Conservation (phyloP, 1,139 yeast genomes). For the Lodderomyces oxycetoniae region DNA sequence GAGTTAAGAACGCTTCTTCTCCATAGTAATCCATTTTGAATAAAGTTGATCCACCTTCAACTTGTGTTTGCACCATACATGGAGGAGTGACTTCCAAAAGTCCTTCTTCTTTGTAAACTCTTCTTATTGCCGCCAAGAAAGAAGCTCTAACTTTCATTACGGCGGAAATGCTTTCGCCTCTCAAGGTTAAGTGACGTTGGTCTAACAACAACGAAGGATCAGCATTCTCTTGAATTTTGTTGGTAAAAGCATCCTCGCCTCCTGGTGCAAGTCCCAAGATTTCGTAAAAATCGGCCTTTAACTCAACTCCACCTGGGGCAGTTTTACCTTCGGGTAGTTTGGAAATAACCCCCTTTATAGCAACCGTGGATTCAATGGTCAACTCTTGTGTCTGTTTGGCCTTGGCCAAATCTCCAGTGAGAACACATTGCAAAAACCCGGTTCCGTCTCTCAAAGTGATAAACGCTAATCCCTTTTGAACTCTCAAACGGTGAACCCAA, state of each 20-base stretch:
- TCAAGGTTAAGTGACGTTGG: slow-evolving; percentile 87
- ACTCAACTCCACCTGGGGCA: slow-evolving; percentile 98
- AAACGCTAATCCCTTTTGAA: slow-evolving; percentile 89
- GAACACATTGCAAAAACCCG: slow-evolving; percentile 83
- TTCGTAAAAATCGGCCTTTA: slow-evolving; percentile 83
- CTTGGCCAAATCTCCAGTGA: slow-evolving; percentile 86
- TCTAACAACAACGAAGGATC: slow-evolving; percentile 91
- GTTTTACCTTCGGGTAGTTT: slow-evolving; percentile 92
- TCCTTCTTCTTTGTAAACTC: slow-evolving; percentile 70
- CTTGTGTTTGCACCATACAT: slow-evolving; percentile 99
- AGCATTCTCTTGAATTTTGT: slow-evolving; percentile 88
- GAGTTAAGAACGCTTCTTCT: slow-evolving; percentile 94
- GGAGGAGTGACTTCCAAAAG: slow-evolving; percentile 95
- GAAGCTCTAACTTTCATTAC: slow-evolving; percentile 94
- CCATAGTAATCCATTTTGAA: slow-evolving; percentile 94
- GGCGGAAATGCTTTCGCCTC: slow-evolving; percentile 94
- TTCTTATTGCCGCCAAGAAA: slow-evolving; percentile 68
- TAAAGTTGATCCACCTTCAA: slow-evolving; percentile 97
- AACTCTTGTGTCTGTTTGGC: slow-evolving; percentile 81
- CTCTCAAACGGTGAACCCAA: slow-evolving; percentile 93
- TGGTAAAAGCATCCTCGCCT: slow-evolving; percentile 93
- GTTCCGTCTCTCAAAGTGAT: slow-evolving; percentile 93
- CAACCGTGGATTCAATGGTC: slow-evolving; percentile 82
- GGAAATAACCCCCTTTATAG: slow-evolving; percentile 73
- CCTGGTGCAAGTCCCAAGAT: slow-evolving; percentile 91